phyloP scores from a whole-genome alignment of 129 eudicot species.

The Erigeron canadensis region DNA sequence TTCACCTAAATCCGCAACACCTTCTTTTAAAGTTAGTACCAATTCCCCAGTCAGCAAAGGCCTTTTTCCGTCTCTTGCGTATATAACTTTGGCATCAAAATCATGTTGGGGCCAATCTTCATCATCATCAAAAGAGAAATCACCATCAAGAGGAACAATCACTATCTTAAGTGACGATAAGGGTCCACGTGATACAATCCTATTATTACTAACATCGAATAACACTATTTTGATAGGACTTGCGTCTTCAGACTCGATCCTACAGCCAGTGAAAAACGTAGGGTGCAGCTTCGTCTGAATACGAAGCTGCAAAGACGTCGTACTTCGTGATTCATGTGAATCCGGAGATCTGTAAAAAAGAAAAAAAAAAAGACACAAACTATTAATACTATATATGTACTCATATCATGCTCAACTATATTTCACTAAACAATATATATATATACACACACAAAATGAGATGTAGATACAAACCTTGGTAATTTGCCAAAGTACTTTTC shows the following conservation, averaged over 20 bases:
- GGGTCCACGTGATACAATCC: conserved; percentile 49
- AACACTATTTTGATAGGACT: conserved; percentile 42
- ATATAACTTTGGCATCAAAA: conserved; percentile 42
- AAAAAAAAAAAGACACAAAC: conserved; percentile 6
- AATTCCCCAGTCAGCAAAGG: conserved; percentile 73
- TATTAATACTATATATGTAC: not conserved
- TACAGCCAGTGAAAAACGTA: conserved; percentile 57
- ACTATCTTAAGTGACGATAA: conserved; percentile 52
- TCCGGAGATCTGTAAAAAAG: conserved; percentile 37
- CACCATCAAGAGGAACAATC: conserved; percentile 72
- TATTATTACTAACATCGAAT: conserved; percentile 39
- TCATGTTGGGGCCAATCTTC: conserved; percentile 65
- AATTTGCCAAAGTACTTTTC: conserved; percentile 25
- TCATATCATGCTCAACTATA: not conserved
- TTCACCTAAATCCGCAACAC: conserved; percentile 60
- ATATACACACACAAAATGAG: not conserved
- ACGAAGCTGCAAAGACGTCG: conserved; percentile 53
- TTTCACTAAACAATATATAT: too few relatives aligned
- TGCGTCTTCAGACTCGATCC: conserved; percentile 43
- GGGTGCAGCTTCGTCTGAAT: conserved; percentile 44
- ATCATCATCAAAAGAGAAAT: conserved; percentile 51
- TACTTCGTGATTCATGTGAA: conserved; percentile 32
- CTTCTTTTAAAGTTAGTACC: conserved; percentile 42
- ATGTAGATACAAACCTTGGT: conserved; percentile 45
- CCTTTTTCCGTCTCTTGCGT: conserved; percentile 74